These are phyloP conservation scores for Penicillium sp. DNA, from an alignment of 2,329 filamentous ascomycete genomes.

Conservation along the genomic window DNA sequence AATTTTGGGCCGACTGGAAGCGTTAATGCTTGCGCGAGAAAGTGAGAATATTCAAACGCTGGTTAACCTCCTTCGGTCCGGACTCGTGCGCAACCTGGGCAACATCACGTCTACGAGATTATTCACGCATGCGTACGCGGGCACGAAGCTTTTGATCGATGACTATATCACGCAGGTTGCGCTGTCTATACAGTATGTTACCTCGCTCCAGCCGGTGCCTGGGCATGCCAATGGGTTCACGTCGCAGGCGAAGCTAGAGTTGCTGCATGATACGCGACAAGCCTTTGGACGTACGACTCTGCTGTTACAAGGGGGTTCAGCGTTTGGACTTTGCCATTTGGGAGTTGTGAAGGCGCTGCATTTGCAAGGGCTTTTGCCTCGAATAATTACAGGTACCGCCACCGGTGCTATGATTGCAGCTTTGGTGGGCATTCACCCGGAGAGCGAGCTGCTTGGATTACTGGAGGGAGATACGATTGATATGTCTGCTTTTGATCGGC, in stretches of 20 bases:
- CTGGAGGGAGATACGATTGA: constrained; percentile 79
- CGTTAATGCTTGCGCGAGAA: constrained; percentile 68
- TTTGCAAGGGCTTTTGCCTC: constrained; percentile 74
- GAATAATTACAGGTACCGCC: constrained; percentile 88
- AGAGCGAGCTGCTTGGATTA: constrained; percentile 77
- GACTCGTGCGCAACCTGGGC: constrained; percentile 77
- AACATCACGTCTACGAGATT: constrained; percentile 81
- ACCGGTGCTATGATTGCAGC: constrained; percentile 89
- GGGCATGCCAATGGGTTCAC: constrained; percentile 56
- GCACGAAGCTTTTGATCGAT: constrained; percentile 87
- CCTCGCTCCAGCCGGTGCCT: constrained; percentile 61
- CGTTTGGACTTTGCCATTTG: constrained; percentile 87
- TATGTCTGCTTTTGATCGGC: constrained; percentile 70
- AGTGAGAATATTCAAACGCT: constrained; percentile 71
- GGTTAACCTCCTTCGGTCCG: constrained; percentile 77
- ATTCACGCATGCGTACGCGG: constrained; percentile 82
- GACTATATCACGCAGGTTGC: constrained; percentile 85
- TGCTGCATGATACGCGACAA: constrained; percentile 82
- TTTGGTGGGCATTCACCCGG: constrained; percentile 81
- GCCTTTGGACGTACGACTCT: constrained; percentile 84
- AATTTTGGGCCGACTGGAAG: constrained; percentile 73
- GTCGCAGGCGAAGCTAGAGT: constrained; percentile 77
- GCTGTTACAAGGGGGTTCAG: constrained; percentile 84
- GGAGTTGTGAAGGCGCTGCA: constrained; percentile 88
- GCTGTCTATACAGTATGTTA: constrained; percentile 77